A percentile compares a stretch with the other conserved stretches of the same genome.
Evolutionary conservation across 2,329 filamentous ascomycete genomes (phyloP).

Genomic region (Mariannaea sp.): DNA sequence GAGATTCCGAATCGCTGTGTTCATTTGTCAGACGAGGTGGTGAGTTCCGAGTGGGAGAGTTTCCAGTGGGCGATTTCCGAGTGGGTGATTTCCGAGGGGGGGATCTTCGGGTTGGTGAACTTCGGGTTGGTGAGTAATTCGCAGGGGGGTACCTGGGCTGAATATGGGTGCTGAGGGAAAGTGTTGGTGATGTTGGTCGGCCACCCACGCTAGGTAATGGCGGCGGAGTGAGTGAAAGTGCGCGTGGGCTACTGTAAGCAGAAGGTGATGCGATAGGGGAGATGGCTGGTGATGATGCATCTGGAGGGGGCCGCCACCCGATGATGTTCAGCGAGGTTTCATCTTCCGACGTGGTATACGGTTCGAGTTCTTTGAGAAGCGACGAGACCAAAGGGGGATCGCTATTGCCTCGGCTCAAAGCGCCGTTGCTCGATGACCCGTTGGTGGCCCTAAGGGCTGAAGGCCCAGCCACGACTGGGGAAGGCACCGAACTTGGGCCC

Average conservation of each 20-base stretch:
- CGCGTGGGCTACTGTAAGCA: constrained; percentile 69
- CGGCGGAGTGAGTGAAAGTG: constrained; percentile 70
- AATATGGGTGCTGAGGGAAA: constrained; percentile 71
- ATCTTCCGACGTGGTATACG: constrained; percentile 62
- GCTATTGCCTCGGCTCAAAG: constrained; percentile 41
- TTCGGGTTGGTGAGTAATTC: constrained; percentile 69
- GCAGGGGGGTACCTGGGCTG: constrained; percentile 76
- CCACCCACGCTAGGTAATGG: constrained; percentile 59
- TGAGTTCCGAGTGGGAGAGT: constrained; percentile 62
- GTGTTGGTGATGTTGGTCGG: constrained; percentile 67
- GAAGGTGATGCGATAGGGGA: constrained; percentile 68
- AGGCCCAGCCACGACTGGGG: constrained; percentile 40
- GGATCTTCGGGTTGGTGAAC: constrained; percentile 28
- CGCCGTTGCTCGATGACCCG: constrained; percentile 9
- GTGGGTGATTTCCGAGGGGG: constrained; percentile 41
- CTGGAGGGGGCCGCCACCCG: constrained; percentile 40
- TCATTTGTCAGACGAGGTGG: constrained; percentile 45
- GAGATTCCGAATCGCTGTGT: constrained; percentile 31
- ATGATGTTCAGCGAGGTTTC: constrained; percentile 45
- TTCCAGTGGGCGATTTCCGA: constrained; percentile 36
- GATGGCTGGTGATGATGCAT: constrained; percentile 64
- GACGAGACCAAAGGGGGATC: constrained; percentile 84
- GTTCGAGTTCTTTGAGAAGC: constrained; percentile 85
- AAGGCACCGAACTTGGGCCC: constrained; percentile 49
- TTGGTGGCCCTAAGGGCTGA: constrained; percentile 33